These are phyloP conservation scores for Ophiocordyceps polyrhachis-furcata DNA, from an alignment of 2,329 filamentous ascomycete species.

Conservation along the genomic window DNA sequence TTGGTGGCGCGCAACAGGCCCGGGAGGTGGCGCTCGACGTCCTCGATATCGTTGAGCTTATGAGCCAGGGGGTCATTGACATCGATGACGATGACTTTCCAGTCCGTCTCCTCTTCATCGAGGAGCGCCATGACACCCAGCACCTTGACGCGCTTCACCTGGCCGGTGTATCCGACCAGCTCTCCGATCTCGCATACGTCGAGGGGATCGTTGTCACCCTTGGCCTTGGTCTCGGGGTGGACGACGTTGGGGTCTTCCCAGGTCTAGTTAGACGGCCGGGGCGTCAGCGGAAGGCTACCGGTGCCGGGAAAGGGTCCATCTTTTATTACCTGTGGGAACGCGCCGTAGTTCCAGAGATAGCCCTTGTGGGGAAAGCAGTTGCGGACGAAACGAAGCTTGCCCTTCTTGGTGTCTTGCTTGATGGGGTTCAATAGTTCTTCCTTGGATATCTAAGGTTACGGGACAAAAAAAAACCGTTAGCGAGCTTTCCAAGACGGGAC, in stretches of 20 bases:
- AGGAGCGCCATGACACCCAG: conserved; percentile 98
- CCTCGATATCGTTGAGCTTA: conserved; percentile 97
- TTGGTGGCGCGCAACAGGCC: conserved; percentile 95
- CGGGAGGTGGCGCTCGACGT: conserved; percentile 94
- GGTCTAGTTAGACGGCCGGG: conserved; percentile 37
- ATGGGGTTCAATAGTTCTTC: conserved; percentile 96
- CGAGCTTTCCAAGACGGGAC: conserved; percentile 1
- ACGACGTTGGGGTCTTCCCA: conserved; percentile 96
- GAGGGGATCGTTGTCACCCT: conserved; percentile 97
- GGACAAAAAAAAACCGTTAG: conserved; percentile 6
- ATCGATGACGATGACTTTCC: conserved; percentile 99
- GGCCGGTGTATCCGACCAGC: conserved; percentile 85
- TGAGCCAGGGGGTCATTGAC: conserved; percentile 89
- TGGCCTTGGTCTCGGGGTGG: conserved; percentile 98
- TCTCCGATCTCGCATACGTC: conserved; percentile 99
- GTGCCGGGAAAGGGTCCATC: not conserved
- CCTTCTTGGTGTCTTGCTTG: conserved; percentile 99
- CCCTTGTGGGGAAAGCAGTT: conserved; percentile 99
- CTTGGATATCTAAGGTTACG: conserved; percentile 65
- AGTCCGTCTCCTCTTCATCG: conserved; percentile 99
- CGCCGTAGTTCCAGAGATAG: conserved; percentile 99
- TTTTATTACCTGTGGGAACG: conserved; percentile 71
- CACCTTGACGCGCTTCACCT: conserved; percentile 99
- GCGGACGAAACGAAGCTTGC: conserved; percentile 96
- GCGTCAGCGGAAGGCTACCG: not conserved